Percentiles rank a stretch among this genome's conserved stretches.
These are phyloP conservation scores for Skeletonema costatum DNA, from an alignment of 108 stramenopile genomes.

Conservation along the genomic window DNA sequence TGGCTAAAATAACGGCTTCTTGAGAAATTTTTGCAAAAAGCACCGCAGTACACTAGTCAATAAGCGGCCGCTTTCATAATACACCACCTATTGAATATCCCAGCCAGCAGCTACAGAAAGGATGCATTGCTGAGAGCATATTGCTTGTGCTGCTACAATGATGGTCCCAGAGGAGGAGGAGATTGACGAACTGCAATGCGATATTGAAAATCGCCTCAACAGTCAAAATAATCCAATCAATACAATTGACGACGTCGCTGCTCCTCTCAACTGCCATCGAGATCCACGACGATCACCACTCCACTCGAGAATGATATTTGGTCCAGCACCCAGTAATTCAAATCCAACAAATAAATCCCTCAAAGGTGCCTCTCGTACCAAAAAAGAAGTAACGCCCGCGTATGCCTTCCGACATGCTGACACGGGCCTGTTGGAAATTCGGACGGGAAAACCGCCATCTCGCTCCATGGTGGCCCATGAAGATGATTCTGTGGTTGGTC, in stretches of 20 bases:
- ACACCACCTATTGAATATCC: background rate
- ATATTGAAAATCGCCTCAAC: background rate
- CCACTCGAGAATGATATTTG: conserved; percentile 33
- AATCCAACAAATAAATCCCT: background rate
- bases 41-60: too few species aligned
- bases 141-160: background rate
- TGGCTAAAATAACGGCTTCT: too few species aligned
- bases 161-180: background rate
- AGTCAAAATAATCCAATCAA: background rate
- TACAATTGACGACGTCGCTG: background rate
- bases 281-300: conserved; percentile 36
- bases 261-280: conserved; percentile 33
- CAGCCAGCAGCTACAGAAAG: background rate
- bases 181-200: background rate
- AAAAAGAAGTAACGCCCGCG: conserved; percentile 49
- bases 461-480: conserved; percentile 44
- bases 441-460: conserved; percentile 35
- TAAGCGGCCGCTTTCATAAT: background rate
- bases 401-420: conserved; percentile 52
- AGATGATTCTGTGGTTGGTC: conserved; percentile 43
- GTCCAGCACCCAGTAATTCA: conserved; percentile 9
- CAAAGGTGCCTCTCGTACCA: conserved; percentile 1
- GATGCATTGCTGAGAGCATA: background rate
- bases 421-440: conserved; percentile 50
- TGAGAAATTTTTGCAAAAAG: too few species aligned